phyloP scores from a whole-genome alignment of 306 rosid genomes.

The Quercus variabilis region DNA sequence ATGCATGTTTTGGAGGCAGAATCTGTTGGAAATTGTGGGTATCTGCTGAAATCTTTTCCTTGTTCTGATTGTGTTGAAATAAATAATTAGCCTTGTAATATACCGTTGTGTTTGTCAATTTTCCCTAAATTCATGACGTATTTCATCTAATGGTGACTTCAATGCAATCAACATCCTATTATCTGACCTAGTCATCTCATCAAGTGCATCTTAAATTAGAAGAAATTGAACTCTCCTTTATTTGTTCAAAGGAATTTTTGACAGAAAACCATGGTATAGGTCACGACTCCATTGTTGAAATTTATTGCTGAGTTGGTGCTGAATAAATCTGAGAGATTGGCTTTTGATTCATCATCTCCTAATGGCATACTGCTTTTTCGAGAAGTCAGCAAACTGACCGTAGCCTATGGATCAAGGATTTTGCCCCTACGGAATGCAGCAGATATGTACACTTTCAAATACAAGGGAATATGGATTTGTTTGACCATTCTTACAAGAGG shows the following conservation, averaged over 20 bases:
- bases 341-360: constrained; percentile 85
- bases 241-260: background rate
- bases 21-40: too few species aligned
- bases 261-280: constrained; percentile 46
- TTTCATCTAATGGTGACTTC: too few species aligned
- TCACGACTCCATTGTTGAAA: constrained; percentile 77
- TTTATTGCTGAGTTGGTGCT: constrained; percentile 75
- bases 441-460: constrained; percentile 71
- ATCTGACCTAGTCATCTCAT: too few species aligned
- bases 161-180: too few species aligned
- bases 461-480: constrained; percentile 91
- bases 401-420: constrained; percentile 84
- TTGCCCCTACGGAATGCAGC: constrained; percentile 66
- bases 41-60: too few species aligned
- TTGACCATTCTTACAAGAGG: constrained; percentile 74
- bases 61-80: too few species aligned
- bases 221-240: too few species aligned
- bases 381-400: constrained; percentile 84
- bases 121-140: too few species aligned
- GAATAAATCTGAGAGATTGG: constrained; percentile 78
- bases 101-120: too few species aligned
- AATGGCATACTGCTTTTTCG: constrained; percentile 94
- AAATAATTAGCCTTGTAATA: too few species aligned
- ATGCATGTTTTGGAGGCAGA: too few species aligned
- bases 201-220: too few species aligned